These are phyloP conservation scores for Botryotinia convoluta DNA, from an alignment of 2,329 filamentous ascomycete genomes.

Conservation along the genomic window DNA sequence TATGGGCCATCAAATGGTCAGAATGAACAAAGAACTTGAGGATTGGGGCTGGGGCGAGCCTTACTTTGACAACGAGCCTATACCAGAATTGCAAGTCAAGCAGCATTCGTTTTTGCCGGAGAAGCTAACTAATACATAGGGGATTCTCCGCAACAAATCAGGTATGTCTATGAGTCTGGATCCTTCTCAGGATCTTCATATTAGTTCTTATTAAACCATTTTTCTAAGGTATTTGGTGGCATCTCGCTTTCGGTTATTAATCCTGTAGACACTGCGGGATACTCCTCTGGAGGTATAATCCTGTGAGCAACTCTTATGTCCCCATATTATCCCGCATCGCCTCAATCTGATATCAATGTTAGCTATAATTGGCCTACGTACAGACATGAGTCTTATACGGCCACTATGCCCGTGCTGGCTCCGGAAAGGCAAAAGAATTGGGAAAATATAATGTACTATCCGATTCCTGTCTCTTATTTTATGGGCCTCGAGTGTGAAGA, in stretches of 20 bases:
- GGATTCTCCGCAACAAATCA: conserved; percentile 1
- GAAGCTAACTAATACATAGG: neutral
- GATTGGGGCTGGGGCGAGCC: neutral
- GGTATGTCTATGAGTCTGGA: neutral
- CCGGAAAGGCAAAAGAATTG: neutral
- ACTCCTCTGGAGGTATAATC: neutral
- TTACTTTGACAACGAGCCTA: conserved; percentile 1
- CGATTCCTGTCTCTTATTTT: neutral
- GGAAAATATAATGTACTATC: neutral
- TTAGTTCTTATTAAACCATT: neutral
- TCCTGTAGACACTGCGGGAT: neutral
- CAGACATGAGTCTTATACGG: neutral
- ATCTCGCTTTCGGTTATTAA: neutral
- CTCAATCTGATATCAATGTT: neutral
- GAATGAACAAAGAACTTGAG: neutral
- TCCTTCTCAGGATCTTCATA: neutral
- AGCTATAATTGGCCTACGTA: conserved; percentile 2
- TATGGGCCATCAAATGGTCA: neutral
- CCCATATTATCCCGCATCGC: neutral
- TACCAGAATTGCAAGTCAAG: conserved; percentile 7
- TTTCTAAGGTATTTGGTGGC: neutral
- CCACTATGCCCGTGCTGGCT: neutral
- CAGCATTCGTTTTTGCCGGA: neutral
- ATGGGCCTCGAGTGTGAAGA: conserved; percentile 3
- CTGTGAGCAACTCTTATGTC: neutral